A percentile compares a stretch with the other conserved stretches of the same genome.
These are phyloP conservation scores for Nicotiana rustica DNA, from an alignment of 305 asterid genomes.

Conservation along the genomic window DNA sequence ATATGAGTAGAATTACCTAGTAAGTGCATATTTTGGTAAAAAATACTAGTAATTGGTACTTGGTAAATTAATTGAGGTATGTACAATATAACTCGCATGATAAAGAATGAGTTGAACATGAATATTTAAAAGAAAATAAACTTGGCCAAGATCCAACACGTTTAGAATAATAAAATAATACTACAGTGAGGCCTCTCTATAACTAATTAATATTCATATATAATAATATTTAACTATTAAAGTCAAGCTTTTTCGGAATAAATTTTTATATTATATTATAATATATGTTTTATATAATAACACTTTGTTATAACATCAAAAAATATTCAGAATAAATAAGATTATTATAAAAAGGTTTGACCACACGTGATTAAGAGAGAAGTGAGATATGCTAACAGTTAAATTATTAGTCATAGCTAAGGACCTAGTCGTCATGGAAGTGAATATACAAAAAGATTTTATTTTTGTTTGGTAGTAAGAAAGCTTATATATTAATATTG, in stretches of 20 bases:
- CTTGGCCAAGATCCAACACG: conserved; percentile 49
- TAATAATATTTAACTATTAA: no score
- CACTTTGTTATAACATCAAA: no score
- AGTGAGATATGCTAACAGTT: background rate
- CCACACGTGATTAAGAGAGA: background rate
- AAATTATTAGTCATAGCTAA: conserved; percentile 6
- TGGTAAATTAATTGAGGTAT: no score
- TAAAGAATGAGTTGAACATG: background rate
- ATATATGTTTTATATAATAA: no score
- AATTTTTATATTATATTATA: no score
- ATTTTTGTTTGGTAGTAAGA: conserved; percentile 39
- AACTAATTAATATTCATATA: no score
- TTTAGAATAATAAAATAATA: conserved; percentile 32
- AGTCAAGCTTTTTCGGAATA: no score
- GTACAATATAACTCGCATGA: no score
- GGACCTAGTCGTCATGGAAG: conserved; percentile 28
- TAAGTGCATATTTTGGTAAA: no score
- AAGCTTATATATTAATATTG: background rate
- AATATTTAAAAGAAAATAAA: background rate
- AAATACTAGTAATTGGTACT: no score
- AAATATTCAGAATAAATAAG: no score
- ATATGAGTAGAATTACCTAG: background rate
- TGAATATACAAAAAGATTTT: background rate
- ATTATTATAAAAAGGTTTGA: no score
- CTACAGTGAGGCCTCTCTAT: background rate